Conservation (phyloP, 2,329 filamentous ascomycete genomes). For the Chrysoporthe austroafricana region DNA sequence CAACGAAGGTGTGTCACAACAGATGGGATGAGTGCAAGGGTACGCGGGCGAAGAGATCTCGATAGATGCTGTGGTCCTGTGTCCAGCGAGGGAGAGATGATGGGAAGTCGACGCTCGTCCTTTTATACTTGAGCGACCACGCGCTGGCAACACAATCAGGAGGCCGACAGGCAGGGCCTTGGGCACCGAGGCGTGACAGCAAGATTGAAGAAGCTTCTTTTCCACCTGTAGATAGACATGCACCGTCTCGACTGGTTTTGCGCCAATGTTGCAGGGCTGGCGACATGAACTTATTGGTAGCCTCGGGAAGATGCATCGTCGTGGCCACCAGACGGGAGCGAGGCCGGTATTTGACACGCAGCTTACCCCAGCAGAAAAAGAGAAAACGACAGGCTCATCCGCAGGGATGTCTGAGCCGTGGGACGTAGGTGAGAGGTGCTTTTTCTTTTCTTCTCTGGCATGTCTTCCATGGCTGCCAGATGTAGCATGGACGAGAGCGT, state of each 20-base stretch:
- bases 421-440: neutral
- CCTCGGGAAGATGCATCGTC: constrained; percentile 27
- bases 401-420: constrained; percentile 8
- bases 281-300: constrained; percentile 26
- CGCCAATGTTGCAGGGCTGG: constrained; percentile 27
- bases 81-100: constrained; percentile 13
- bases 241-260: neutral
- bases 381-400: constrained; percentile 1
- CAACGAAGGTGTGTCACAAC: neutral
- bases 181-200: constrained; percentile 13
- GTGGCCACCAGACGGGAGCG: constrained; percentile 14
- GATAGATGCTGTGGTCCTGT: constrained; percentile 8
- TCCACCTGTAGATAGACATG: constrained; percentile 21
- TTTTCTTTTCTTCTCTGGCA: constrained; percentile 18
- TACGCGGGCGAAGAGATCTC: neutral
- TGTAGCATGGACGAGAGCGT: constrained; percentile 4
- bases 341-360: constrained; percentile 28
- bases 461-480: constrained; percentile 7
- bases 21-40: neutral
- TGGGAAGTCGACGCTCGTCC: constrained; percentile 24
- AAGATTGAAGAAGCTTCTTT: constrained; percentile 13
- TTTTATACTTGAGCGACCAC: constrained; percentile 24
- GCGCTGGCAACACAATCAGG: constrained; percentile 18
- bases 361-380: constrained; percentile 17
- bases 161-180: constrained; percentile 14